These are phyloP conservation scores for Tricholoma sp. DNA, from an alignment of 768 basidiomycete species.

Conservation along the genomic window DNA sequence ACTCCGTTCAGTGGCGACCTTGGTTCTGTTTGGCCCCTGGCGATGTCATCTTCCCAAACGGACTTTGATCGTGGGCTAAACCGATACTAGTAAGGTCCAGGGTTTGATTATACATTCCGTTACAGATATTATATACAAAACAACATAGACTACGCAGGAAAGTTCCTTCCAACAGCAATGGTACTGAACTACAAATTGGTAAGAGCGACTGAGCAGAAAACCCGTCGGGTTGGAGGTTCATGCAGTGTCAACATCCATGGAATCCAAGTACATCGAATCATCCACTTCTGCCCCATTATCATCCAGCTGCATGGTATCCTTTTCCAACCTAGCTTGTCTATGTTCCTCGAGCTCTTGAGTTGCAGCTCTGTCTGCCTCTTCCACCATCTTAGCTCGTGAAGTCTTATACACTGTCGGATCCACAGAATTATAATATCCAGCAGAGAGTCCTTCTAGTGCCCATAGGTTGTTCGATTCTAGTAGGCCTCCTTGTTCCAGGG, in stretches of 20 bases:
- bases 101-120: no score
- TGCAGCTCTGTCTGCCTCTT: conserved; percentile 54
- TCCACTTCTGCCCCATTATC: conserved; percentile 16
- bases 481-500: conserved; percentile 31
- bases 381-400: conserved; percentile 50
- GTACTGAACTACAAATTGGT: no score
- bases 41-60: no score
- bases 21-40: not conserved
- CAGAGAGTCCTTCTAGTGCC: conserved; percentile 66
- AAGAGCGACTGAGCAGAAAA: no score
- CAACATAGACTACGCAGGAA: not conserved
- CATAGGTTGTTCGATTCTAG: conserved; percentile 49
- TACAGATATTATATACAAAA: no score
- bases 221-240: not conserved
- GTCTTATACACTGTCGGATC: conserved; percentile 60
- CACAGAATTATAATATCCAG: conserved; percentile 64
- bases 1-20: not conserved
- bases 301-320: conserved; percentile 4
- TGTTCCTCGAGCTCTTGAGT: conserved; percentile 35
- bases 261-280: conserved; percentile 9
- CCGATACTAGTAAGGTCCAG: no score
- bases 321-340: conserved; percentile 24
- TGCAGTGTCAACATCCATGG: conserved; percentile 17
- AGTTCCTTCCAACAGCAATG: not conserved
- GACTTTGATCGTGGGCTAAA: not conserved